Base-by-base conservation (phyloP, 257 asterid genomes). In the Salvia splendens region DNA sequence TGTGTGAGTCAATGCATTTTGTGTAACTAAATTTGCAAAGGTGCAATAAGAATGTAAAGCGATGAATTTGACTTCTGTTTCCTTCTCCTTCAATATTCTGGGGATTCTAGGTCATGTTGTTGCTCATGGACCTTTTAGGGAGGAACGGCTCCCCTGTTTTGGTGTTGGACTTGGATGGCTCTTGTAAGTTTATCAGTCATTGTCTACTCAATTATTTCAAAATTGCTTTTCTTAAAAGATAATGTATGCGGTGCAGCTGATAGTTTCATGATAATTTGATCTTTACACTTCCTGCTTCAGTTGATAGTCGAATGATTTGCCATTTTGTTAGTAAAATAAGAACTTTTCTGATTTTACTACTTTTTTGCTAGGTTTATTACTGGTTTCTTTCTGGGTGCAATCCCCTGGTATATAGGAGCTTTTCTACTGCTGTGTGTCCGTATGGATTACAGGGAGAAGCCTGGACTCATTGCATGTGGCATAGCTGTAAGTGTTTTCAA, bases 401-500 rank as follows among this genome's bases (percentile, higher is more conserved):
- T 92, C 61, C 98, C 98, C 35, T 92, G 98, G 98, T 92, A 89
- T 72, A 75, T 92, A 72, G 97, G 96, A 75, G 88, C 95, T 68
- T 81, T 86, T 73, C 73, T 92, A 51, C 80, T 92, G 76, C 20
- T 89, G 64, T 92, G 95, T 74, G 95, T 78, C 68, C 87, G 88
- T 63, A 58, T 92, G 82, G 96, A 92, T 74, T 74, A 89, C 85
- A 83, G 96, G 79, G 98, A 89, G 80, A 92, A 92, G 70, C 88
- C 96, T 40, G 98, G 98, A 17, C 95, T 92, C 74, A 56, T 89
- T 75, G 96, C 89, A 2, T 92, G 98, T 77, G 67, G 92, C 36
- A 58, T 92, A 61, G 98, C 88, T 28, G 98, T 92, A 89, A 89
- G 96, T 82, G 65, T 55, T 36, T 61, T 69, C 53, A 48, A 61